phyloP scores from a whole-genome alignment of 768 basidiomycete species.

The Suillus spraguei region DNA sequence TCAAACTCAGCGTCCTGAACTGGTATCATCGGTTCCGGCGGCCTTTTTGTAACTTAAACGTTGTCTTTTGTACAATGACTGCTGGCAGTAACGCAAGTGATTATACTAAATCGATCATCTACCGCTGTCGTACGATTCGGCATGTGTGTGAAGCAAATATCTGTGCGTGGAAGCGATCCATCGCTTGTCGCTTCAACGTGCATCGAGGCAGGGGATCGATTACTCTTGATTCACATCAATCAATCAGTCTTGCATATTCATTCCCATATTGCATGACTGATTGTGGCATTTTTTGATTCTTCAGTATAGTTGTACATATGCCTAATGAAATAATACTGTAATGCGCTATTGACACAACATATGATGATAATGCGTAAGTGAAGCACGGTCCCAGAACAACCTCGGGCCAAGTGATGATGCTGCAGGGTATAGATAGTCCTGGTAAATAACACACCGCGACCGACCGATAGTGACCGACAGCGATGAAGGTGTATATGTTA shows the following conservation, averaged over 20 bases:
- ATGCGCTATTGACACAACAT: slow-evolving; percentile 42
- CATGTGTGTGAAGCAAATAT: neutral
- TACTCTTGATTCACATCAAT: slow-evolving; percentile 3
- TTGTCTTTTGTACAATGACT: neutral
- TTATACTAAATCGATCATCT: neutral
- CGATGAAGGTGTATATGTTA: slow-evolving; percentile 25
- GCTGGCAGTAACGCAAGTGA: slow-evolving; percentile 1
- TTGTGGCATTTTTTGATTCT: slow-evolving; percentile 32
- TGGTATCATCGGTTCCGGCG: slow-evolving; percentile 17
- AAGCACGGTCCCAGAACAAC: slow-evolving; percentile 1
- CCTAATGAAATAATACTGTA: slow-evolving; percentile 31
- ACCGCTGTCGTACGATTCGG: neutral
- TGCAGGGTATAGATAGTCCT: slow-evolving; percentile 36
- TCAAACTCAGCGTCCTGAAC: slow-evolving; percentile 8
- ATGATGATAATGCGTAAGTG: slow-evolving; percentile 26
- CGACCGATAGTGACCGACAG: slow-evolving; percentile 15
- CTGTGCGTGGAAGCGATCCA: neutral
- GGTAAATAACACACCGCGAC: slow-evolving; percentile 31
- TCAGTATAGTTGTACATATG: slow-evolving; percentile 36
- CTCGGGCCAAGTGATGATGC: slow-evolving; percentile 13
- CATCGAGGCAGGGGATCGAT: neutral
- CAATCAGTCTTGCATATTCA: neutral
- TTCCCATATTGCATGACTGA: slow-evolving; percentile 16
- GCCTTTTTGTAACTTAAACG: slow-evolving; percentile 17
- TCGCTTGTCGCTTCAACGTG: neutral